Base-by-base conservation (phyloP, 2,329 filamentous ascomycete genomes). In the Pseudogymnoascus verrucosus region DNA sequence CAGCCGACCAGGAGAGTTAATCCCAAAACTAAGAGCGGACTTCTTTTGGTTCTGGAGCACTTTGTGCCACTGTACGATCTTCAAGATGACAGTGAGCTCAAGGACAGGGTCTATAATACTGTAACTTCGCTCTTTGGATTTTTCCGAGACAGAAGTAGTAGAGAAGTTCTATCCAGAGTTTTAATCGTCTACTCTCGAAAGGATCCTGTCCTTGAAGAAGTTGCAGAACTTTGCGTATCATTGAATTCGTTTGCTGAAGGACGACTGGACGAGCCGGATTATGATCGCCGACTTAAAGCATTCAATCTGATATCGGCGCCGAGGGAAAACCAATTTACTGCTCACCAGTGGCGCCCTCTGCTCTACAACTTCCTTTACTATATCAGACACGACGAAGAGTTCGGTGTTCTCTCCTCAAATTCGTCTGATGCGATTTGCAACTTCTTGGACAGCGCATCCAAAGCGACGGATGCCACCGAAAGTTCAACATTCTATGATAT, bases 351-450 rank as follows among this genome's bases (percentile, higher is more conserved):
- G 93, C 83, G 88, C 62, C 93, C 95, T 5, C 76, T 99, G 19
- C 77, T 98, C 10, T 89, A 93, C 76, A 99, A 98, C 72, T 84
- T 96, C 78, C 80, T 96, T 1, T 98, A 88, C 76, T 95, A 89
- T 72, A 88, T 97, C 67, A 88, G 87, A 68, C 86, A 93, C 67
- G 88, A 91, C 63, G 91, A 96, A 66, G 95, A 99, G 73, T 88
- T 96, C 67, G 90, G 91, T 54, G 90, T 97, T 60, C 79, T 96
- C 12, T 82, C 85, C 0, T 82, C 83, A 1, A 97, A 93, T 73
- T 91, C 95, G 5, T 90, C 92, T 0, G 89, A 93, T 70, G 85
- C 86, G 5, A 77, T 99, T 40, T 89, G 89, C 69, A 84, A 87
- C 61, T 95, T 97, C 71, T 82, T 96, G 36, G 84, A 90, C 68